Conservation (phyloP, 2,329 filamentous ascomycete genomes). For the Hypoxylon sp. region DNA sequence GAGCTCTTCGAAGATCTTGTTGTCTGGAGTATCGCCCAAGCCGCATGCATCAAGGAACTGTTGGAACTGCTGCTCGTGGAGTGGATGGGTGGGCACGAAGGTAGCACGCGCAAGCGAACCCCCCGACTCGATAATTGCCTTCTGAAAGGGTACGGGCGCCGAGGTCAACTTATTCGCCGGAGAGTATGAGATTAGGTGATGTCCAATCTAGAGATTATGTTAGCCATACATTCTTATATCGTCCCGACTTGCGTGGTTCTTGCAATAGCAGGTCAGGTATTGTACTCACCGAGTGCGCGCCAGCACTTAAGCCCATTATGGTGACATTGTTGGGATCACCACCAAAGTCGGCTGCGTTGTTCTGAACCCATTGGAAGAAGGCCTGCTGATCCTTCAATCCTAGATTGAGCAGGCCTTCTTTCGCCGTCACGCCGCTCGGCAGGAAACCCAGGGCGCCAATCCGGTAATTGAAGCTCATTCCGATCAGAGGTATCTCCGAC, state of each 20-base stretch:
- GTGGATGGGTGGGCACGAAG: constrained; percentile 60
- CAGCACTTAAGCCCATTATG: constrained; percentile 67
- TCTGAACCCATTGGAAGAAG: constrained; percentile 66
- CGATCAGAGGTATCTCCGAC: constrained; percentile 60
- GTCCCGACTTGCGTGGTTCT: neutral
- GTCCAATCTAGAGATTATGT: constrained; percentile 53
- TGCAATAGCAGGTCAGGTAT: neutral
- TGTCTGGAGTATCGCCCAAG: constrained; percentile 57
- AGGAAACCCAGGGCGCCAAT: constrained; percentile 75
- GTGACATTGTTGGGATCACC: constrained; percentile 66
- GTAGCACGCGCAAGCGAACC: constrained; percentile 63
- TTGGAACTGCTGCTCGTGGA: constrained; percentile 63
- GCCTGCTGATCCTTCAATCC: constrained; percentile 69
- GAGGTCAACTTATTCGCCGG: constrained; percentile 46
- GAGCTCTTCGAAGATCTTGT: constrained; percentile 60
- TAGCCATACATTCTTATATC: constrained; percentile 1
- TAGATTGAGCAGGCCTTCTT: constrained; percentile 66
- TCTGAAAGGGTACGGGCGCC: constrained; percentile 55
- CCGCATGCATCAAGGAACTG: constrained; percentile 62
- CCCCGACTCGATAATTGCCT: constrained; percentile 65
- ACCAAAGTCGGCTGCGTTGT: constrained; percentile 67
- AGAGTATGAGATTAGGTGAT: constrained; percentile 66
- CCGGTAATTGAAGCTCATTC: constrained; percentile 68
- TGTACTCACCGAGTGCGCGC: constrained; percentile 66
- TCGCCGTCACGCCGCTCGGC: constrained; percentile 60